Evolutionary conservation across 805 yeast species (phyloP).

Genomic region (Kluyveromyces starmeri): DNA sequence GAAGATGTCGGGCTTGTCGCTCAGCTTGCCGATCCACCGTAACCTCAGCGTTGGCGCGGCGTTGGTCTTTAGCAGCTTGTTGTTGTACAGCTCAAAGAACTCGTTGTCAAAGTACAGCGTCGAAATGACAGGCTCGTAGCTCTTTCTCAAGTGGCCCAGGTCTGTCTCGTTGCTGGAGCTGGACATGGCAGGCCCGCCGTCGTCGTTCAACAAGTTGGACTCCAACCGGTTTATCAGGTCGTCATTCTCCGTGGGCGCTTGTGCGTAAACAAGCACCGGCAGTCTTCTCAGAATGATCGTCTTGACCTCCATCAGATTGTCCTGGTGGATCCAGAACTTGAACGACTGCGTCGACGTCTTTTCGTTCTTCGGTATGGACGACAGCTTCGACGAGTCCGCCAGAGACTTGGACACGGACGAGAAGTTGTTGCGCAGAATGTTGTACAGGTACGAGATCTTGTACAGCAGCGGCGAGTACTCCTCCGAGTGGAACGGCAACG

Average conservation of each 20-base stretch:
- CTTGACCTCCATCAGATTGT: constrained; percentile 92
- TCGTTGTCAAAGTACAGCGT: constrained; percentile 82
- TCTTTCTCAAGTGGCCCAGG: constrained; percentile 35
- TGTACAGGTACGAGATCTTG: constrained; percentile 73
- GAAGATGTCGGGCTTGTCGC: constrained; percentile 66
- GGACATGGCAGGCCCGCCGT: constrained; percentile 19
- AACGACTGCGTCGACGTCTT: constrained; percentile 46
- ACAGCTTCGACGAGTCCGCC: constrained; percentile 30
- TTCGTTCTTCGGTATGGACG: constrained; percentile 26
- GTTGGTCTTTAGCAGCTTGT: constrained; percentile 62
- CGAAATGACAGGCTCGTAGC: constrained; percentile 73
- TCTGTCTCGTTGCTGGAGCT: constrained; percentile 39
- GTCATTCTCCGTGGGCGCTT: constrained; percentile 29
- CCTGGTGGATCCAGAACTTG: constrained; percentile 97
- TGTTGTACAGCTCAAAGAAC: constrained; percentile 76
- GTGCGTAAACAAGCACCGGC: constrained; percentile 75
- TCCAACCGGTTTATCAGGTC: constrained; percentile 22
- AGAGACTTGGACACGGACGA: constrained; percentile 29
- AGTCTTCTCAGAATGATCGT: constrained; percentile 89
- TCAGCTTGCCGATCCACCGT: constrained; percentile 83
- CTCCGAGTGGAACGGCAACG: constrained; percentile 86
- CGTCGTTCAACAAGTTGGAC: constrained; percentile 18
- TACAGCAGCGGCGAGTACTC: constrained; percentile 87
- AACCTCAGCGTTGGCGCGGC: constrained; percentile 71
- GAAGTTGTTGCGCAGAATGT: constrained; percentile 62